phyloP scores from a whole-genome alignment of 2,329 filamentous ascomycete genomes.

The Aspergillus hortae region DNA sequence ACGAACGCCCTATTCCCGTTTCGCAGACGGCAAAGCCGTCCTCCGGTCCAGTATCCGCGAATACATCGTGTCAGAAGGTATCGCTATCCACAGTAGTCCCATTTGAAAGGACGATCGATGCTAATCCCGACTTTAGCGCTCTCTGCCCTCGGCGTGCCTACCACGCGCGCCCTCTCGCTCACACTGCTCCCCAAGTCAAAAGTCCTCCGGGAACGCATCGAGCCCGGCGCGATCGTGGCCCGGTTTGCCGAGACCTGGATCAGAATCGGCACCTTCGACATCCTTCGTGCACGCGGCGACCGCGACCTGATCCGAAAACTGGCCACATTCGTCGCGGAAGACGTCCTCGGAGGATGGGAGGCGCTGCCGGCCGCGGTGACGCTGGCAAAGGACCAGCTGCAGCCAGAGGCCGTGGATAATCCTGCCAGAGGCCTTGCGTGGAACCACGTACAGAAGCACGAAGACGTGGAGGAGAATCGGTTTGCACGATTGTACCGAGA shows the following conservation, averaged over 20 bases:
- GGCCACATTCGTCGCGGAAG: slow-evolving; percentile 78
- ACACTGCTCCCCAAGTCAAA: slow-evolving; percentile 69
- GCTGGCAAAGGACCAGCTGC: slow-evolving; percentile 37
- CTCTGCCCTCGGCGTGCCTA: slow-evolving; percentile 79
- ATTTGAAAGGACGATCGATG: neutral
- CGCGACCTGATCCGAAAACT: slow-evolving; percentile 68
- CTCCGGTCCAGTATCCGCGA: slow-evolving; percentile 89
- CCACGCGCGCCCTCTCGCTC: slow-evolving; percentile 79
- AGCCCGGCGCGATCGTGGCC: slow-evolving; percentile 89
- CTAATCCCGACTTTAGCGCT: slow-evolving; percentile 45
- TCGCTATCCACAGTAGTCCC: no score
- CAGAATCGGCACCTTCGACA: slow-evolving; percentile 90
- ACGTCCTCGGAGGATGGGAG: slow-evolving; percentile 86
- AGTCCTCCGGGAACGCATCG: slow-evolving; percentile 73
- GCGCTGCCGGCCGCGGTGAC: slow-evolving; percentile 62
- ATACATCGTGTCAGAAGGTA: slow-evolving; percentile 84
- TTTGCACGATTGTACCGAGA: slow-evolving; percentile 86
- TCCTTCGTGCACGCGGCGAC: slow-evolving; percentile 80
- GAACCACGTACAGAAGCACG: slow-evolving; percentile 62
- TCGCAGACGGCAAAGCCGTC: slow-evolving; percentile 93
- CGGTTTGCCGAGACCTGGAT: slow-evolving; percentile 91
- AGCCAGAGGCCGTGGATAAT: slow-evolving; percentile 35
- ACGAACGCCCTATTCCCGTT: slow-evolving; percentile 88
- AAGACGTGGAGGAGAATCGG: slow-evolving; percentile 72
- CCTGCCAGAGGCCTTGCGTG: slow-evolving; percentile 54